Conservation (phyloP, 2,329 filamentous ascomycete genomes). For the Claviceps spartinae region DNA sequence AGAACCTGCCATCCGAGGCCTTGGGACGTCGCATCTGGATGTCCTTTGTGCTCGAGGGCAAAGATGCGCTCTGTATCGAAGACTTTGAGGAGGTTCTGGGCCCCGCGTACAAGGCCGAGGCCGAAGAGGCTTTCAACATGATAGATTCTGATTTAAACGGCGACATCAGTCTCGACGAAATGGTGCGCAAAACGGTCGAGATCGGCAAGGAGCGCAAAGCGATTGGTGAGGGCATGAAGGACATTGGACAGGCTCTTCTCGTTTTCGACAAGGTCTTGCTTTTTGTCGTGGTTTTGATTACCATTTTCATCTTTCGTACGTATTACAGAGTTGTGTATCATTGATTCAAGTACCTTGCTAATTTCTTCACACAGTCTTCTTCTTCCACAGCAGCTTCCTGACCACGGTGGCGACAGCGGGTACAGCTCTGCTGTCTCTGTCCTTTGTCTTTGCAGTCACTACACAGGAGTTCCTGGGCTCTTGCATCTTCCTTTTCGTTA, state of each 20-base stretch:
- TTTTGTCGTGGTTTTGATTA: constrained; percentile 65
- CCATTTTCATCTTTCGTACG: constrained; percentile 70
- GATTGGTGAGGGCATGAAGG: constrained; percentile 87
- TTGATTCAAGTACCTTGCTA: background rate
- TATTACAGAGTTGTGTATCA: constrained; percentile 7
- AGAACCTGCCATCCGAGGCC: constrained; percentile 73
- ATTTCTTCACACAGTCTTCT: constrained; percentile 45
- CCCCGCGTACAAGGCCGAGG: constrained; percentile 55
- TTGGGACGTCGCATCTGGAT: constrained; percentile 92
- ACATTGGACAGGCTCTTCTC: constrained; percentile 86
- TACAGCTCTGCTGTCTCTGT: constrained; percentile 85
- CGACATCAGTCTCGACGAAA: constrained; percentile 89
- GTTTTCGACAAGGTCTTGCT: constrained; percentile 80
- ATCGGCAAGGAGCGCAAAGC: constrained; percentile 78
- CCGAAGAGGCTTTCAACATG: constrained; percentile 69
- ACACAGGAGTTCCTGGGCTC: constrained; percentile 93
- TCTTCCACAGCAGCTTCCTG: constrained; percentile 76
- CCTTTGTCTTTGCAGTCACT: constrained; percentile 87
- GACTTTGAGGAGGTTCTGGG: constrained; percentile 86
- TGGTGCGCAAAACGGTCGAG: constrained; percentile 76
- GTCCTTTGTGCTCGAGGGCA: constrained; percentile 89
- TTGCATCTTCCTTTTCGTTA: constrained; percentile 97
- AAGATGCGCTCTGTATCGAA: constrained; percentile 62
- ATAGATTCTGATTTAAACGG: constrained; percentile 84
- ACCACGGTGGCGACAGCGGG: constrained; percentile 80